Base-by-base conservation (phyloP, 2,329 filamentous ascomycete genomes). In the Fusarium foetens region DNA sequence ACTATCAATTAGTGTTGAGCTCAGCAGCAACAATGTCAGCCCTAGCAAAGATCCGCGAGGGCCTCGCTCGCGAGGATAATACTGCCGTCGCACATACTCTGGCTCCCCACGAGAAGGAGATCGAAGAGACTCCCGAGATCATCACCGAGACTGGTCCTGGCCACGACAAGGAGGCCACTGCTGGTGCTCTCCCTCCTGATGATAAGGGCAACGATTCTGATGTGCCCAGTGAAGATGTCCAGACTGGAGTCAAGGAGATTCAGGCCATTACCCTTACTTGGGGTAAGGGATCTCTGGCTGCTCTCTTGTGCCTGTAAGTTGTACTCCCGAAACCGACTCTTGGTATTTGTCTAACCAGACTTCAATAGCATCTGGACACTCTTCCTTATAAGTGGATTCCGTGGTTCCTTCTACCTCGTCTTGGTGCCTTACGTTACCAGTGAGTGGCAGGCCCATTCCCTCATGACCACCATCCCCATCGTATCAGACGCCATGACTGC, bases 401-500 rank as follows among this genome's bases (percentile, higher is more conserved):
- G 86, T 51, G 78, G 79, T 16, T 81, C 82, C 25, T 84, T 87
- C 60, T 72, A 83, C 11, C 70, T 65, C 46, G 86, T 79, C 68
- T 69, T 87, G 59, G 73, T 79, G 7, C 83, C 86, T 6, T 88
- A 82, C 68, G 82, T 85, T 16, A 86, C 86, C 21, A 88, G 85
- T 74, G 82, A 81, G 31, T 91, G 86, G 68, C 75, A 83, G 42
- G 78, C 81, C 7, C 89, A 90, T 74, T 89, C 87, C 10, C 81
- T 90, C 10, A 79, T 88, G 41, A 84, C 85, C 7, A 83, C 87
- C 46, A 86, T 89, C 58, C 81, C 83, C 48, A 86, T 90, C 43
- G 84, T 91, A 1, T 80, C 87, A 8, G 83, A 81, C 70, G 81
- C 86, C 63, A 87, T 90, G 75, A 80, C 84, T 68, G 90, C 89